Percentiles rank a stretch among this genome's conserved stretches.
Evolutionary conservation across 225 moss, liverwort and hornwort species (phyloP).

Genomic region (Ulota crispa): DNA sequence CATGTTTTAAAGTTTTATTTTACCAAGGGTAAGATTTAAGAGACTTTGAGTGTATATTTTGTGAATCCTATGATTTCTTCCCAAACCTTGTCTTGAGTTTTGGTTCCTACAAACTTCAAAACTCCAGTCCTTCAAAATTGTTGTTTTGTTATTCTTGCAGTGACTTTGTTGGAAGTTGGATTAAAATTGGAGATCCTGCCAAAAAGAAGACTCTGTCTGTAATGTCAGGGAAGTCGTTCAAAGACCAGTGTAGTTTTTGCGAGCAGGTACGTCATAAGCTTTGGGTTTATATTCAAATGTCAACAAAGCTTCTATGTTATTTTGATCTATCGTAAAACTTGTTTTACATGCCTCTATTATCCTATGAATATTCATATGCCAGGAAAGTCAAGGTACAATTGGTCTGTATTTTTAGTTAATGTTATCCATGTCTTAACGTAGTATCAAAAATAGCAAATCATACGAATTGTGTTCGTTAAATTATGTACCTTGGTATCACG

Average conservation of each 20-base stretch:
- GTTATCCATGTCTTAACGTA: background rate
- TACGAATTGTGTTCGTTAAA: background rate
- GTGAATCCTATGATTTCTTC: background rate
- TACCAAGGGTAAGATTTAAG: background rate
- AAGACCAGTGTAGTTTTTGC: constrained; percentile 69
- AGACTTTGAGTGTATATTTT: background rate
- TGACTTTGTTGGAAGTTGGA: constrained; percentile 79
- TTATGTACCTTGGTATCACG: background rate
- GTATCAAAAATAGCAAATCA: background rate
- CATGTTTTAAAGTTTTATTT: background rate
- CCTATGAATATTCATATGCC: background rate
- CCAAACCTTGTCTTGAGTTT: background rate
- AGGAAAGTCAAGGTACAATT: background rate
- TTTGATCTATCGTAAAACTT: no score
- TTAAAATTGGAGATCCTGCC: constrained; percentile 63
- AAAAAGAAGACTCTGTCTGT: constrained; percentile 50
- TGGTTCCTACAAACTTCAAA: background rate
- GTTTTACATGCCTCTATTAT: background rate
- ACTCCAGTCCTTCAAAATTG: background rate
- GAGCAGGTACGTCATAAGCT: constrained; percentile 47
- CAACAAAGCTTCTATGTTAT: no score
- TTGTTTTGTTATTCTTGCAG: constrained; percentile 32
- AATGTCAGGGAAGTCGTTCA: constrained; percentile 49
- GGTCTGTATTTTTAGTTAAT: background rate
- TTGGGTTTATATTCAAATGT: no score